Conservation (phyloP, 495 filamentous ascomycete genomes). For the Trichoderma orchidacearum region DNA sequence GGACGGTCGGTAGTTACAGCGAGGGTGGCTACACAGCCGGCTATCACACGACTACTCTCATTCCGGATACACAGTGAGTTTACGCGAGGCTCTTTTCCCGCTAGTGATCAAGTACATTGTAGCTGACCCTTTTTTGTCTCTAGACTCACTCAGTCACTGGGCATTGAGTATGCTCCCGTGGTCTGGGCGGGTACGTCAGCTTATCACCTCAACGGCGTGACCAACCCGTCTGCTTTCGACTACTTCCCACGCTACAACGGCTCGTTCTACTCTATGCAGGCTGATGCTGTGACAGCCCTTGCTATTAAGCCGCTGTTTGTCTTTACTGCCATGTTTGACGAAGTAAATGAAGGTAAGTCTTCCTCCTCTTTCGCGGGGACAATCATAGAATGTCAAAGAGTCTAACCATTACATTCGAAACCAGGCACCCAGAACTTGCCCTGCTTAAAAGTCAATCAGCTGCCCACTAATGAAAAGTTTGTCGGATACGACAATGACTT, state of each 20-base stretch:
- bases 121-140: too few relatives aligned
- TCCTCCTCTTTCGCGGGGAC: too few relatives aligned
- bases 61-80: neutral
- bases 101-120: neutral
- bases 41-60: neutral
- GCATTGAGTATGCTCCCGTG: neutral
- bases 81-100: constrained; percentile 3
- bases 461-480: constrained; percentile 16
- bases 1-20: constrained; percentile 16
- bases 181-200: neutral
- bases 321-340: constrained; percentile 22
- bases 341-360: constrained; percentile 11
- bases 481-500: constrained; percentile 15
- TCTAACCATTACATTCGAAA: too few relatives aligned
- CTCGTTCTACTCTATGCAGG: constrained; percentile 15
- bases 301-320: constrained; percentile 17
- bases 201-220: neutral
- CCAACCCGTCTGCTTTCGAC: constrained; percentile 6
- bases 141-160: neutral
- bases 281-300: constrained; percentile 8
- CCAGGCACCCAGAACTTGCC: constrained; percentile 13
- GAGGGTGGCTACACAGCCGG: constrained; percentile 9
- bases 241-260: constrained; percentile 17
- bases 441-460: constrained; percentile 8
- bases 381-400: too few relatives aligned